Base-by-base conservation (phyloP, 2,329 filamentous ascomycete species). In the Bertia moriformis region DNA sequence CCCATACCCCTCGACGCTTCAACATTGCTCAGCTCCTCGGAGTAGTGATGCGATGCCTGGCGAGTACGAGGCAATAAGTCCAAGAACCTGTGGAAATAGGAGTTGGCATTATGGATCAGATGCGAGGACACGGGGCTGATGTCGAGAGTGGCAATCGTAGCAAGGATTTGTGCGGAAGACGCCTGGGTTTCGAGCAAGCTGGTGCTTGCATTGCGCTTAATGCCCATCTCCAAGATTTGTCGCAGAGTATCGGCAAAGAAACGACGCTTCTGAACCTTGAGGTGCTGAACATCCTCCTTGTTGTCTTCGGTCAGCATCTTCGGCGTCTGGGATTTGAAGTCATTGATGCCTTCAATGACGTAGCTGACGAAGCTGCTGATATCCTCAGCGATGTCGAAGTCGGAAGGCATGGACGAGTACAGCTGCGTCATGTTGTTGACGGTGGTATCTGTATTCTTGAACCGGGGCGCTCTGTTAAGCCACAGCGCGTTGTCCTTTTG, bases 211-310 rank as follows among this genome's bases (percentile, higher is more conserved):
- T 94, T 95, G 39, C 79, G 77, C 49, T 80, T 81, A 49, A 98
- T 73, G 3, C 91, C 91, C 89, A 98, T 96, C 41, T 80, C 73
- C 24, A 86, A 77, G 19, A 95, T 63, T 17, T 78, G 74, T 51
- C 84, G 88, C 45, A 98, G 63, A 0, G 83, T 88, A 48, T 96
- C 89, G 1, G 86, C 83, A 49, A 93, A 91, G 13, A 96, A 70
- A 48, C 87, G 88, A 33, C 86, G 77, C 61, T 98, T 98, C 49
- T 85, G 74, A 2, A 76, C 78, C 64, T 95, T 96, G 47, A 96
- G 73, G 55, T 95, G 85, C 57, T 93, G 88, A 43, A 95, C 75
- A 14, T 71, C 57, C 10, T 78, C 71, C 53, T 88, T 89, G 56
- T 91, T 95, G 33, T 94, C 88, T 18, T 94, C 84, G 0, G 73